A percentile compares a stretch with the other conserved stretches of the same genome.
Conservation (phyloP, 345 rosid genomes). For the Populus pruinosa region DNA sequence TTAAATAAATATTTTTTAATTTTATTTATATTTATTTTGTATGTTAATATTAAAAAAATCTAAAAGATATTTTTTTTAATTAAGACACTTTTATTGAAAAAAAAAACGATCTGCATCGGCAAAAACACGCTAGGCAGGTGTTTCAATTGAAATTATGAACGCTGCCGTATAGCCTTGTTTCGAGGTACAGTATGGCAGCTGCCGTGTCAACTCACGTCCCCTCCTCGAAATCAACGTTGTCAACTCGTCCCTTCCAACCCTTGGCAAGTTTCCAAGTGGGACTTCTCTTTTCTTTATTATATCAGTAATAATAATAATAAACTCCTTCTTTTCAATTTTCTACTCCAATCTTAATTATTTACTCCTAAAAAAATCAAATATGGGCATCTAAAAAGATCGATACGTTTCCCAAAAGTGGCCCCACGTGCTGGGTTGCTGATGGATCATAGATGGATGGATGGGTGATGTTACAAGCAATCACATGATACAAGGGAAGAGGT, state of each 20-base stretch:
- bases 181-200: not conserved
- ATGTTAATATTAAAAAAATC: too few species aligned
- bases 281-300: not conserved
- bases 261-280: slow-evolving; percentile 14
- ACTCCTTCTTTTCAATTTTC: not conserved
- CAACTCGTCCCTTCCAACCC: slow-evolving; percentile 18
- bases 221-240: slow-evolving; percentile 10
- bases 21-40: too few species aligned
- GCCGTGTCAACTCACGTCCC: slow-evolving; percentile 25
- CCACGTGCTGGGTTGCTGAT: slow-evolving; percentile 1
- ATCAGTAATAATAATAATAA: not conserved
- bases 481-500: slow-evolving; percentile 12
- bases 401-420: slow-evolving; percentile 4
- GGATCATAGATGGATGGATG: not conserved
- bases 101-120: too few species aligned
- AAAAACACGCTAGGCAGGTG: not conserved
- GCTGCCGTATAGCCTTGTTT: not conserved
- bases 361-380: not conserved
- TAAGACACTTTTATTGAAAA: too few species aligned
- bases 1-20: too few species aligned
- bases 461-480: slow-evolving; percentile 5
- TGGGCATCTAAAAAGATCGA: not conserved
- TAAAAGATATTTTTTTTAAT: too few species aligned
- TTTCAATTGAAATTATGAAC: not conserved
- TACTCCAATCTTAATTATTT: not conserved